A percentile compares a stretch with the other conserved stretches of the same genome.
Evolutionary conservation across 148 eudicot species (phyloP).

Genomic region (Camellia granthamiana): DNA sequence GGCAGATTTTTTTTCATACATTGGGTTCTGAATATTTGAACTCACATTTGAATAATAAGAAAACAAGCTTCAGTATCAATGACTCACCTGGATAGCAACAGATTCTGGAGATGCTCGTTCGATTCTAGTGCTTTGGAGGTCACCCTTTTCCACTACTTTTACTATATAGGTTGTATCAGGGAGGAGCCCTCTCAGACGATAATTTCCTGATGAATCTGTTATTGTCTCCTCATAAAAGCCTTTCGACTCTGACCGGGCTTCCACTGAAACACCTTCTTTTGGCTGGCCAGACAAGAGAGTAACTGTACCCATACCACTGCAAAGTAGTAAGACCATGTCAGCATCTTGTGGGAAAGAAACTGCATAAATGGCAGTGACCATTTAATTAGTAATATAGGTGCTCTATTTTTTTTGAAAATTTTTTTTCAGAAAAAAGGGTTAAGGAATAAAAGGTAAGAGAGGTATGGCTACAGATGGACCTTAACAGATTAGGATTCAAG

Average conservation of each 20-base stretch:
- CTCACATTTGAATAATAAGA: neutral
- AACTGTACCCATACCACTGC: slow-evolving; percentile 84
- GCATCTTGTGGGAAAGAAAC: slow-evolving; percentile 1
- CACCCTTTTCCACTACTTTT: slow-evolving; percentile 65
- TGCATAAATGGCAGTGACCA: neutral
- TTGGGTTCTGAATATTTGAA: neutral
- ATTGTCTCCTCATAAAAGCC: slow-evolving; percentile 94
- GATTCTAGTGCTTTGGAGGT: slow-evolving; percentile 43
- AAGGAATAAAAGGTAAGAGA: neutral
- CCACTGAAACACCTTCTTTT: slow-evolving; percentile 76
- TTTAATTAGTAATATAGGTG: neutral
- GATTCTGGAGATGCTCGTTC: slow-evolving; percentile 94
- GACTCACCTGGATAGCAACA: slow-evolving; percentile 56
- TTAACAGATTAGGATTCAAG: neutral
- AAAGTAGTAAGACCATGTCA: slow-evolving; percentile 16
- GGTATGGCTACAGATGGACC: neutral
- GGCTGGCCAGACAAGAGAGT: slow-evolving; percentile 91
- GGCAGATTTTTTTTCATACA: neutral
- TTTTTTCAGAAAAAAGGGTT: no score
- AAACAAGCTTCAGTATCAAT: neutral
- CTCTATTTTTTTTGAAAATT: neutral
- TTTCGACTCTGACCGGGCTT: slow-evolving; percentile 82
- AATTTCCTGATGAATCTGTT: slow-evolving; percentile 81
- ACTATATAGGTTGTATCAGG: slow-evolving; percentile 75
- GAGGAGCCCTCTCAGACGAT: slow-evolving; percentile 84